Percentiles rank a stretch among this genome's conserved stretches.
Evolutionary conservation across 164 flowering plant species (phyloP).

Genomic region (Stephania japonica): DNA sequence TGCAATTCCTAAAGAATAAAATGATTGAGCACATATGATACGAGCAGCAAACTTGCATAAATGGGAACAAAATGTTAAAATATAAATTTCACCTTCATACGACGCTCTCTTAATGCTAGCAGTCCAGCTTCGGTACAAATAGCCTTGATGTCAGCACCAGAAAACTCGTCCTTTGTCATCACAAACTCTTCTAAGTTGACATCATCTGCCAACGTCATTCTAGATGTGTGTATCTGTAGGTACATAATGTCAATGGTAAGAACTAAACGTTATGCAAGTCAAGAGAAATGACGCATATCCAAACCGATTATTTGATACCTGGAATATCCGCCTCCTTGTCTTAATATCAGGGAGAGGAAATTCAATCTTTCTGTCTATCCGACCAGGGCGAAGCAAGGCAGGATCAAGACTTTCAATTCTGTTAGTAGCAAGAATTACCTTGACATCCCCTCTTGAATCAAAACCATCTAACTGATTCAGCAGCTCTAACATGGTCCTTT

Average conservation of each 20-base stretch:
- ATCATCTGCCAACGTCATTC: constrained; percentile 95
- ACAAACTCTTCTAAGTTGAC: constrained; percentile 96
- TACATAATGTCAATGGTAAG: neutral
- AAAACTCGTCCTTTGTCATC: constrained; percentile 91
- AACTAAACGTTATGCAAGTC: neutral
- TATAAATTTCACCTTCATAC: constrained; percentile 67
- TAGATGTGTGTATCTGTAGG: constrained; percentile 78
- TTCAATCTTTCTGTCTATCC: constrained; percentile 88
- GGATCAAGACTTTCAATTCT: constrained; percentile 92
- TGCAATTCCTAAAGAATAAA: neutral
- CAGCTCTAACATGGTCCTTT: constrained; percentile 91
- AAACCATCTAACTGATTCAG: constrained; percentile 95
- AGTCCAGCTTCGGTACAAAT: constrained; percentile 95
- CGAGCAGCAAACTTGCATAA: neutral
- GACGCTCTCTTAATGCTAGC: constrained; percentile 89
- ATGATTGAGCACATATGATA: neutral
- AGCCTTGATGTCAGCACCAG: constrained; percentile 96
- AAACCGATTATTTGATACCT: constrained; percentile 31
- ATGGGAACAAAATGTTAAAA: neutral
- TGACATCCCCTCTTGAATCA: constrained; percentile 93
- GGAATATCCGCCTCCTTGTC: constrained; percentile 92
- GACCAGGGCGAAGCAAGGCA: constrained; percentile 91
- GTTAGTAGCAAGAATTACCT: constrained; percentile 94
- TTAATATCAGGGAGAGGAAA: constrained; percentile 95
- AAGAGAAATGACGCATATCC: neutral